These are phyloP conservation scores for Neodidymelliopsis sp. DNA, from an alignment of 2,329 filamentous ascomycete genomes.

Conservation along the genomic window DNA sequence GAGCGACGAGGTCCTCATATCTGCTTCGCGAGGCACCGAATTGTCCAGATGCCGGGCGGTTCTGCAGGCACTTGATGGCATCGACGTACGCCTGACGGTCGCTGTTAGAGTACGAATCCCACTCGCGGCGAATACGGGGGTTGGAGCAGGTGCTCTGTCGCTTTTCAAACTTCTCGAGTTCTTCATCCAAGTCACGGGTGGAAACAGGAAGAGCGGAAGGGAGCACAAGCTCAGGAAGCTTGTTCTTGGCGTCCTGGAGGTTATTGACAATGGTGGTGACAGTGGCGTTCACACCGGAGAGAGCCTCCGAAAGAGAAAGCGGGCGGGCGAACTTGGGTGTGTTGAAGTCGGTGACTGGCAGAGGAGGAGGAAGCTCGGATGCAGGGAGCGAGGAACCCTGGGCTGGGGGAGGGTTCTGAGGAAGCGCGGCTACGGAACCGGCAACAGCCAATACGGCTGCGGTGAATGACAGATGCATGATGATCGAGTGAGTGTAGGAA, in stretches of 20 bases:
- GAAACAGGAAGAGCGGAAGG: constrained; percentile 2
- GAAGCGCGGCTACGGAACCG: constrained; percentile 17
- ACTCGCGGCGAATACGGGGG: constrained; percentile 41
- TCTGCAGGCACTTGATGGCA: constrained; percentile 41
- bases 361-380: constrained; percentile 12
- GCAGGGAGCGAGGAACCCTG: constrained; percentile 14
- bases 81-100: constrained; percentile 37
- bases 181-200: constrained; percentile 12
- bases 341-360: constrained; percentile 17
- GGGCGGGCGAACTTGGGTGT: constrained; percentile 25
- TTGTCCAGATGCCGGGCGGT: constrained; percentile 29
- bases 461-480: constrained; percentile 18
- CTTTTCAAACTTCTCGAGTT: constrained; percentile 22
- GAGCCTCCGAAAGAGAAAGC: constrained; percentile 18
- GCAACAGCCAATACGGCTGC: constrained; percentile 19
- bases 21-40: constrained; percentile 37
- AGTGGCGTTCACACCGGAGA: constrained; percentile 21
- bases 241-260: constrained; percentile 17
- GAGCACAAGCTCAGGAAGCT: constrained; percentile 16
- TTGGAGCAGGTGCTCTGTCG: constrained; percentile 35
- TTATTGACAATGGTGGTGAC: constrained; percentile 26
- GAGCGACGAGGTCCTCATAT: constrained; percentile 46
- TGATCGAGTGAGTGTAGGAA: constrained; percentile 13
- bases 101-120: constrained; percentile 36
- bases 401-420: constrained; percentile 19